These are phyloP conservation scores for Cercospora zeae-maydis DNA, from an alignment of 2,329 filamentous ascomycete genomes.

Conservation along the genomic window DNA sequence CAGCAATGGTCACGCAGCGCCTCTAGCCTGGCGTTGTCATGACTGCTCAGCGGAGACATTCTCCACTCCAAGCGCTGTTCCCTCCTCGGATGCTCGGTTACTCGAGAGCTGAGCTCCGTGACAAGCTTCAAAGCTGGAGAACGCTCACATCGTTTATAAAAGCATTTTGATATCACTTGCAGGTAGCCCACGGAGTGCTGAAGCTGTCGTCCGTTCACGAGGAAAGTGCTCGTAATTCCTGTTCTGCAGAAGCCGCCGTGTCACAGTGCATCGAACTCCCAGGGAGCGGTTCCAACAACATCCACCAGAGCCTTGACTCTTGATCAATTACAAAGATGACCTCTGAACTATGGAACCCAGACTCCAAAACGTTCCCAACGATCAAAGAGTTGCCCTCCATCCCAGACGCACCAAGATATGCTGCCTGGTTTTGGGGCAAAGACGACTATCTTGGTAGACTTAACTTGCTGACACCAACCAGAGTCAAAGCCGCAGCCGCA, in stretches of 20 bases:
- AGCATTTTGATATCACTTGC: not conserved
- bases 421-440: slow-evolving; percentile 60
- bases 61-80: not conserved
- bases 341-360: slow-evolving; percentile 41
- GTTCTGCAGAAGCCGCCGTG: not conserved
- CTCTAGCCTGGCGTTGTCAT: not conserved
- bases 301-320: not conserved
- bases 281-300: not conserved
- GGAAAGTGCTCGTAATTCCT: too few species aligned
- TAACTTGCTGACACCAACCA: slow-evolving; percentile 55
- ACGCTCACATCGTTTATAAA: not conserved
- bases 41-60: not conserved
- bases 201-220: not conserved
- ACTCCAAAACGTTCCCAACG: slow-evolving; percentile 51
- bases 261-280: too few species aligned
- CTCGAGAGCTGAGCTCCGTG: not conserved
- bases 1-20: not conserved
- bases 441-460: slow-evolving; percentile 54
- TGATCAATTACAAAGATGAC: slow-evolving; percentile 5
- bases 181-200: not conserved
- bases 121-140: not conserved
- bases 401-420: slow-evolving; percentile 51
- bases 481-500: slow-evolving; percentile 52
- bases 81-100: slow-evolving; percentile 4
- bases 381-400: slow-evolving; percentile 53